A percentile compares a stretch with the other conserved stretches of the same genome.
These are phyloP conservation scores for Aspergillus leporis DNA, from an alignment of 495 filamentous ascomycete genomes.

Conservation along the genomic window DNA sequence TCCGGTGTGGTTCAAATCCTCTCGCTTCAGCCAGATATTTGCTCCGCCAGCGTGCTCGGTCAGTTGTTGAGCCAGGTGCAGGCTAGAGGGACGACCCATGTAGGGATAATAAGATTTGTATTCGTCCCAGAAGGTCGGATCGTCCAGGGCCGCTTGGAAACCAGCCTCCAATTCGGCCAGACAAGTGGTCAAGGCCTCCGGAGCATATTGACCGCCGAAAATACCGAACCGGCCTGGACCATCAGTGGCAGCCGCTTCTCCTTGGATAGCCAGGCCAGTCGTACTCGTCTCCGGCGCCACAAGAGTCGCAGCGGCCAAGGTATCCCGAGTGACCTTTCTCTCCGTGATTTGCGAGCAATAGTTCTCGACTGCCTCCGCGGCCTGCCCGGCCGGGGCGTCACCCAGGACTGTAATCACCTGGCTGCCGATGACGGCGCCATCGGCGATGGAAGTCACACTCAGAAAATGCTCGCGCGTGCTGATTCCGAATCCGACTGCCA, in stretches of 20 bases:
- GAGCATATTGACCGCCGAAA: slow-evolving; percentile 97
- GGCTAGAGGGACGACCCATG: slow-evolving; percentile 90
- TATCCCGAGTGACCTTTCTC: too few relatives aligned
- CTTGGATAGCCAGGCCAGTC: slow-evolving; percentile 57
- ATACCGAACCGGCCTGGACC: slow-evolving; percentile 88
- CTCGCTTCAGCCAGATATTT: slow-evolving; percentile 93
- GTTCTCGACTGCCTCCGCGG: slow-evolving; percentile 74
- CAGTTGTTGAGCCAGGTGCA: slow-evolving; percentile 84
- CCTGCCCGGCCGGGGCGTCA: slow-evolving; percentile 66
- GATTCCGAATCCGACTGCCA: slow-evolving; percentile 92
- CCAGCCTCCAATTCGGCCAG: slow-evolving; percentile 85
- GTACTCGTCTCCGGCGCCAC: slow-evolving; percentile 44
- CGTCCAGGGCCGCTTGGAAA: slow-evolving; percentile 82
- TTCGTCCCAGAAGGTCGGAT: slow-evolving; percentile 95
- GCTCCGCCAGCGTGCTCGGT: slow-evolving; percentile 90
- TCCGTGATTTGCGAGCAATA: slow-evolving; percentile 59
- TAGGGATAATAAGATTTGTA: slow-evolving; percentile 96
- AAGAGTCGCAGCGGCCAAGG: too few relatives aligned
- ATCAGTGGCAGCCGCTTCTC: slow-evolving; percentile 60
- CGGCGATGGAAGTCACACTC: slow-evolving; percentile 76
- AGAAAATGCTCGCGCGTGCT: slow-evolving; percentile 94
- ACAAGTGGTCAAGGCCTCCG: slow-evolving; percentile 97
- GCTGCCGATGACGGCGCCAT: slow-evolving; percentile 94
- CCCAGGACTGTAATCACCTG: slow-evolving; percentile 83
- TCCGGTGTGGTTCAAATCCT: slow-evolving; percentile 84